Conservation (phyloP, 495 filamentous ascomycete genomes). For the Penicillium verhagenii region DNA sequence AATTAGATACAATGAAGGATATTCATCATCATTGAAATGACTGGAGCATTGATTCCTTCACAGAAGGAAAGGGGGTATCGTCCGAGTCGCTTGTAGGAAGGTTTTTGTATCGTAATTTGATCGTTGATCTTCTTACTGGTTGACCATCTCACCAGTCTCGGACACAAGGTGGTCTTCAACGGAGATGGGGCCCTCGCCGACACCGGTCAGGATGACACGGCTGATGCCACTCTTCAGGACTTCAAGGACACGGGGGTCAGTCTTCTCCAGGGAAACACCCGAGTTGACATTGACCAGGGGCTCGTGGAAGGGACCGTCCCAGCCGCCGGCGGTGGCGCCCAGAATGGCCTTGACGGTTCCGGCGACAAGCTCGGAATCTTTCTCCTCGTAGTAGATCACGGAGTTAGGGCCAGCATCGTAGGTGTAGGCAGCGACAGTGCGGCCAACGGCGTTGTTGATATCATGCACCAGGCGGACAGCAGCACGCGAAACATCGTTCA, state of each 20-base stretch:
- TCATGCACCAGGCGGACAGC: slow-evolving; percentile 84
- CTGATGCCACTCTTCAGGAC: slow-evolving; percentile 75
- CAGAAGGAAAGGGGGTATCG: slow-evolving; percentile 25
- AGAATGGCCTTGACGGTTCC: slow-evolving; percentile 63
- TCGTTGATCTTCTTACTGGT: slow-evolving; percentile 18
- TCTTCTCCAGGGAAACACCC: slow-evolving; percentile 44
- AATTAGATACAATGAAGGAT: slow-evolving; percentile 18
- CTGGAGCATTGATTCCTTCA: slow-evolving; percentile 11
- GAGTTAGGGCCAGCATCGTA: slow-evolving; percentile 98
- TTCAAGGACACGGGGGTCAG: slow-evolving; percentile 57
- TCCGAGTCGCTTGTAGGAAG: slow-evolving; percentile 16
- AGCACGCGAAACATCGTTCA: slow-evolving; percentile 87
- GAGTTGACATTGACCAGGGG: slow-evolving; percentile 46
- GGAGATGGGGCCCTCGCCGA: slow-evolving; percentile 84
- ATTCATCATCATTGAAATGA: slow-evolving; percentile 20
- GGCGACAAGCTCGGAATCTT: slow-evolving; percentile 67
- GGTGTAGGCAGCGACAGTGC: slow-evolving; percentile 84
- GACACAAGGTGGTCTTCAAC: slow-evolving; percentile 75
- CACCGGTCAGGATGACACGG: slow-evolving; percentile 84
- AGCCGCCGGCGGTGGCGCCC: slow-evolving; percentile 55
- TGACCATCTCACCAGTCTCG: slow-evolving; percentile 60
- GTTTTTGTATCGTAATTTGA: slow-evolving; percentile 14
- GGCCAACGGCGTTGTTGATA: slow-evolving; percentile 74
- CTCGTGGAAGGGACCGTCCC: slow-evolving; percentile 54
- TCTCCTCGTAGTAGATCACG: slow-evolving; percentile 88